A percentile compares a stretch with the other conserved stretches of the same genome.
Evolutionary conservation across 495 filamentous ascomycete genomes (phyloP).

Genomic region (Neurospora sp.): DNA sequence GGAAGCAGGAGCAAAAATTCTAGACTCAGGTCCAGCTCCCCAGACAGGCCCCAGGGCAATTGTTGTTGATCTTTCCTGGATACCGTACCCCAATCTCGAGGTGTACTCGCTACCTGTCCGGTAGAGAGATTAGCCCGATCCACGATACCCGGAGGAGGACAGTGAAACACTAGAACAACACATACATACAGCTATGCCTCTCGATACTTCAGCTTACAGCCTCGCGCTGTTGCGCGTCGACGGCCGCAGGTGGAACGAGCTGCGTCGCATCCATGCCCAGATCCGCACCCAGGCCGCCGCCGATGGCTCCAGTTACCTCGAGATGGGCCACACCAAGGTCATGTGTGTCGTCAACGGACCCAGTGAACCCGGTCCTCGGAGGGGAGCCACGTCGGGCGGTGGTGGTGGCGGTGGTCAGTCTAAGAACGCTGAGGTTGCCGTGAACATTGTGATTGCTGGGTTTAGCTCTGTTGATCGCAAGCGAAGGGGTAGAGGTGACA

Average conservation of each 20-base stretch:
- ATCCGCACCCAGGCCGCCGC: slow-evolving; percentile 84
- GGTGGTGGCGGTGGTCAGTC: slow-evolving; percentile 34
- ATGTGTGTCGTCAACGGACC: slow-evolving; percentile 87
- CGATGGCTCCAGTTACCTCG: slow-evolving; percentile 81
- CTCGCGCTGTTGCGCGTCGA: slow-evolving; percentile 83
- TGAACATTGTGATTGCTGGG: slow-evolving; percentile 75
- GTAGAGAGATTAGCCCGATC: not conserved
- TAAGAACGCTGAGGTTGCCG: slow-evolving; percentile 54
- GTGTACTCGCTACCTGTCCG: not conserved
- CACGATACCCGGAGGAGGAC: not conserved
- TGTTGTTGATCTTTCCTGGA: not conserved
- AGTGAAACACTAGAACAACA: not conserved
- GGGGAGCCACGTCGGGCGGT: slow-evolving; percentile 24
- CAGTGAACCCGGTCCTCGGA: slow-evolving; percentile 47
- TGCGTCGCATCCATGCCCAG: slow-evolving; percentile 78
- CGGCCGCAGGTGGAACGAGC: slow-evolving; percentile 95
- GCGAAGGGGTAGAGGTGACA: slow-evolving; percentile 60
- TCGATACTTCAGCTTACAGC: slow-evolving; percentile 80
- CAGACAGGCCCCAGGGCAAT: not conserved
- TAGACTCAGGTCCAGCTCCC: not conserved
- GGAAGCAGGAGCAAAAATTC: not conserved
- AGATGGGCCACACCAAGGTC: slow-evolving; percentile 94
- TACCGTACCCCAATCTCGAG: not conserved
- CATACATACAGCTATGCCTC: slow-evolving; percentile 51
- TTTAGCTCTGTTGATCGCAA: slow-evolving; percentile 84